A percentile compares a stretch with the other conserved stretches of the same genome.
phyloP scores from a whole-genome alignment of 257 asterid genomes.

The Eucommia ulmoides region DNA sequence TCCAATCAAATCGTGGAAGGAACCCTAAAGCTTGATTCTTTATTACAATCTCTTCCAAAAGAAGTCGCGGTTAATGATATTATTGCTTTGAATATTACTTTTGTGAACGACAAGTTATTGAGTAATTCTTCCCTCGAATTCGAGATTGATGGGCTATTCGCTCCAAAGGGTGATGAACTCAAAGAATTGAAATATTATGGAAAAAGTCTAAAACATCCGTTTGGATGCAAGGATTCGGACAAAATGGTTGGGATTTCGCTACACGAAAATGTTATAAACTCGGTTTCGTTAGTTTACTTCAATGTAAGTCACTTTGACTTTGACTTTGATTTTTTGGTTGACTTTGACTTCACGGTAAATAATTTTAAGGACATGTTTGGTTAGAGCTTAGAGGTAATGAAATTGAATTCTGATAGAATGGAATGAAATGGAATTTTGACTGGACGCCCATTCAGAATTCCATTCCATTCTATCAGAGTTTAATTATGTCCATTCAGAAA shows the following conservation, averaged over 20 bases:
- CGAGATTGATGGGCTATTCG: constrained; percentile 58
- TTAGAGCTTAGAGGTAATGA: too few species aligned
- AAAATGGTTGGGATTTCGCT: constrained; percentile 59
- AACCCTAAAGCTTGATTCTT: constrained; percentile 36
- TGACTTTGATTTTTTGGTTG: too few species aligned
- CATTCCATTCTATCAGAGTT: too few species aligned
- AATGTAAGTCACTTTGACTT: constrained; percentile 67
- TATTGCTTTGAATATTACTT: constrained; percentile 55
- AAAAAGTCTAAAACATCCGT: constrained; percentile 18
- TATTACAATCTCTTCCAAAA: constrained; percentile 67
- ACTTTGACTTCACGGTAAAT: too few species aligned
- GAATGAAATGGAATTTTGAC: too few species aligned
- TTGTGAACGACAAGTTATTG: constrained; percentile 53
- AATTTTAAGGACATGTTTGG: too few species aligned
- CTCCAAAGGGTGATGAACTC: constrained; percentile 26
- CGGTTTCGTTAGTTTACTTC: constrained; percentile 64
- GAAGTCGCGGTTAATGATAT: constrained; percentile 45
- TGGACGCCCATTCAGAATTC: too few species aligned
- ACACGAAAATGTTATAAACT: constrained; percentile 64
- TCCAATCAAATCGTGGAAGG: constrained; percentile 49
- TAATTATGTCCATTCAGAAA: too few species aligned
- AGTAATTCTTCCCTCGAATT: constrained; percentile 47
- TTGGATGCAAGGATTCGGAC: constrained; percentile 31
- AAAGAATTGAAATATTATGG: constrained; percentile 16
- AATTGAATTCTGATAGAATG: too few species aligned